Evolutionary conservation across 305 asterid species (phyloP), one percentile per base, ranked within the genome.

Genomic region (Solanum hybrid): DNA sequence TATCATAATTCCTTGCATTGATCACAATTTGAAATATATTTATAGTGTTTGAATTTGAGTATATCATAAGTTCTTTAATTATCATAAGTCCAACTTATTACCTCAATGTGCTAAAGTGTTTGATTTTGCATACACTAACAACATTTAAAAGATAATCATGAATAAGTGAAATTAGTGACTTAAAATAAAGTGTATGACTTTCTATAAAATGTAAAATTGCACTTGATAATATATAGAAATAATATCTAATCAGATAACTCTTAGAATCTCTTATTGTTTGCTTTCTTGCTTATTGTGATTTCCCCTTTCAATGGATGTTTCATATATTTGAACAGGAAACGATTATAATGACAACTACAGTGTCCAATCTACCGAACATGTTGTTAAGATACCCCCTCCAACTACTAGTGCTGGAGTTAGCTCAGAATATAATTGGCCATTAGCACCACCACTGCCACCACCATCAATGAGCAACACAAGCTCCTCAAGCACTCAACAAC

Each of bases 391-490:
- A 89, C 93, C 91, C 10, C 95, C 93, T 5, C 90, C 92, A 8
- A 91, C 93, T 0, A 79, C n/a, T 13, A 95, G 98, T 89, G 92
- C 90, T 2, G 92, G 81, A 8, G 92, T 94, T 73, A 97, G 97
- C 90, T 94, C 97, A 0, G 99, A 97, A 28, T 92, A 93, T 31
- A 89, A 93, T 3, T 97, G 98, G 98, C 92, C 94, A 37, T 71
- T 93, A 7, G 93, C 87, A n/a, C 96, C 97, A 1, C 98, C 99
- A 2, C 98, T 97, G 0, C 98, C 92, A 0, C 93, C 96, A 0
- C 97, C 98, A 6, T 94, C 92, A 94, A 89, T 93, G 95, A 93
- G 96, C 90, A 97, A 96, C 36, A 9, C 94, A 92, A 93, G 96
- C 92, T 95, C 98, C 0, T 91, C 92, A 1, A 95, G 96, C 1